A percentile compares a stretch with the other conserved stretches of the same genome.
phyloP scores from a whole-genome alignment of 2,329 filamentous ascomycete species.

The Xylariaceae sp. region DNA sequence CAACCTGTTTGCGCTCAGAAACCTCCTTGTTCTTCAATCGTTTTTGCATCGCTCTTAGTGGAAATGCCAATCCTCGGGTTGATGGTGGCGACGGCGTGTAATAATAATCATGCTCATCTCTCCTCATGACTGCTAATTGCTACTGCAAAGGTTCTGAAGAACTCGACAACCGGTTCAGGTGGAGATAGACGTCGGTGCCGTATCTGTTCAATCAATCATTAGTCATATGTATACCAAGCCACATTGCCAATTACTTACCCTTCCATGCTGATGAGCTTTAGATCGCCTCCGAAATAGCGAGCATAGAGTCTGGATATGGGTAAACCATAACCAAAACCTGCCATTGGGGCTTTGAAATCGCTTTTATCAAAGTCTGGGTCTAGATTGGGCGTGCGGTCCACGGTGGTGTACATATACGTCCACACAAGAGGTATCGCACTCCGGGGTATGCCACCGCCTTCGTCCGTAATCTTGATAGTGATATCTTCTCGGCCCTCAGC shows the following conservation, averaged over 20 bases:
- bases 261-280: constrained; percentile 99
- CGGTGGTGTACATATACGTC: constrained; percentile 99
- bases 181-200: constrained; percentile 96
- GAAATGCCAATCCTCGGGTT: constrained; percentile 63
- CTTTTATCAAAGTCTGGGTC: constrained; percentile 98
- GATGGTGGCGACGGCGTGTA: constrained; percentile 43
- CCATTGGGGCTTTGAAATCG: constrained; percentile 99
- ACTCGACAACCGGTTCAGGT: constrained; percentile 91
- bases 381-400: constrained; percentile 88
- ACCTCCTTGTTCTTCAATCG: constrained; percentile 70
- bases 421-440: constrained; percentile 95
- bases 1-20: constrained; percentile 83
- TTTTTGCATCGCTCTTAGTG: constrained; percentile 59
- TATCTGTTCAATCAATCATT: constrained; percentile 55
- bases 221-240: constrained; percentile 2
- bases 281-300: constrained; percentile 92
- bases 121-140: constrained; percentile 85
- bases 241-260: constrained; percentile 59
- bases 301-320: constrained; percentile 94
- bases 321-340: constrained; percentile 95
- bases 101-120: too few species aligned
- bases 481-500: constrained; percentile 98
- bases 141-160: constrained; percentile 97
- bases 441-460: constrained; percentile 91
- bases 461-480: constrained; percentile 96